A percentile compares a stretch with the other conserved stretches of the same genome.
These are phyloP conservation scores for Theobroma grandiflorum DNA, from an alignment of 441 rosid genomes.

Conservation along the genomic window DNA sequence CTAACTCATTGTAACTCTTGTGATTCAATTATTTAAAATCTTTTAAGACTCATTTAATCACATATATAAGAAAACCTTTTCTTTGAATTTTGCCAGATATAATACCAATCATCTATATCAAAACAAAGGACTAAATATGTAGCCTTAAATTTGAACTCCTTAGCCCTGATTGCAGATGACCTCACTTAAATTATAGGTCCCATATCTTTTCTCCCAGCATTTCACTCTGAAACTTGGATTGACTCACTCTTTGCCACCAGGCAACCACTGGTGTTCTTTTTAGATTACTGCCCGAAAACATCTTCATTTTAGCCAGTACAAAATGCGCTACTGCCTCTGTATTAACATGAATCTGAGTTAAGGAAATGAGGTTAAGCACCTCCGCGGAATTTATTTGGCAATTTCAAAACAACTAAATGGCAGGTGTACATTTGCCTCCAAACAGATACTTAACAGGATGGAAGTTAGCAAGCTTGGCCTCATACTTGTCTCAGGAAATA, in stretches of 20 bases:
- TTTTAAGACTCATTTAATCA: not conserved
- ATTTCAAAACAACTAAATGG: no score
- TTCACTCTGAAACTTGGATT: conserved; percentile 8
- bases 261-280: not conserved
- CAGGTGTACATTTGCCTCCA: no score
- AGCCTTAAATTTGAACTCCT: conserved; percentile 4
- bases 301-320: not conserved
- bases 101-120: not conserved
- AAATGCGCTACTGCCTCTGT: not conserved
- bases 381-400: no score
- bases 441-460: no score
- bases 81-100: not conserved
- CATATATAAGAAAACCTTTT: not conserved
- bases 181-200: not conserved
- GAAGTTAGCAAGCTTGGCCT: no score
- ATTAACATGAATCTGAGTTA: not conserved
- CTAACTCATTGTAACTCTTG: not conserved
- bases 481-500: no score
- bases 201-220: not conserved
- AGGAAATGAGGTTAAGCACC: no score
- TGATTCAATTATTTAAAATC: not conserved
- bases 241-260: conserved; percentile 5
- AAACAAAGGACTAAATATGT: not conserved
- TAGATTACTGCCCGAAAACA: not conserved
- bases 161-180: conserved; percentile 15